These are phyloP conservation scores for Phytophthora parvispora DNA, from an alignment of 352 stramenopile genomes.

Conservation along the genomic window DNA sequence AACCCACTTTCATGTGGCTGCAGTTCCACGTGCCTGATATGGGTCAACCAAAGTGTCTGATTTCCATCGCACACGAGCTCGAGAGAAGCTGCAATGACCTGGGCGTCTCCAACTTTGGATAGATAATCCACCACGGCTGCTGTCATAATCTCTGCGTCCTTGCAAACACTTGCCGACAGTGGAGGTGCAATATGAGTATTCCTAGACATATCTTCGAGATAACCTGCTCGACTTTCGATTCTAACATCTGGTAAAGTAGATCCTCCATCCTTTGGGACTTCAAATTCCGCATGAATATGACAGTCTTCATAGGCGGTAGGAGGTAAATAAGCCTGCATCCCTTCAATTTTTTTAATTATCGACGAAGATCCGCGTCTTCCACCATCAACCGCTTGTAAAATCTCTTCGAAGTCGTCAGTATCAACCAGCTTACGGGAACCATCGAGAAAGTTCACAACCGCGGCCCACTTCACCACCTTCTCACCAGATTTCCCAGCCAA, in stretches of 20 bases:
- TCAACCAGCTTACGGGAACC: slow-evolving; percentile 29
- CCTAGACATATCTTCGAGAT: slow-evolving; percentile 6
- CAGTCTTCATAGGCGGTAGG: slow-evolving; percentile 11
- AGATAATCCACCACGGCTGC: slow-evolving; percentile 39
- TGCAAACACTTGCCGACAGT: slow-evolving; percentile 22
- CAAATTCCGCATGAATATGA: slow-evolving; percentile 30
- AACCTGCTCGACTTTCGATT: slow-evolving; percentile 22
- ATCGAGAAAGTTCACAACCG: slow-evolving; percentile 27
- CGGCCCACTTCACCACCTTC: slow-evolving; percentile 14
- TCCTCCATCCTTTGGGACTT: slow-evolving; percentile 7
- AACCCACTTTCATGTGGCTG: background rate
- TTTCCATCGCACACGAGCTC: slow-evolving; percentile 51
- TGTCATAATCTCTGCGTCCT: slow-evolving; percentile 37
- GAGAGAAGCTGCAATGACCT: slow-evolving; percentile 26
- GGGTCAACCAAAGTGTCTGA: slow-evolving; percentile 52
- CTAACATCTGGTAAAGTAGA: slow-evolving; percentile 23
- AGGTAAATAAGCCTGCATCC: slow-evolving; percentile 33
- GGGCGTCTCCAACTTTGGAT: slow-evolving; percentile 7
- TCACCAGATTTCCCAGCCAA: slow-evolving; percentile 30
- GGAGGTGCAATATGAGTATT: background rate
- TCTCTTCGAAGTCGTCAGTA: slow-evolving; percentile 30
- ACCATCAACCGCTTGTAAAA: slow-evolving; percentile 18
- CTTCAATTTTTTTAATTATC: slow-evolving; percentile 20
- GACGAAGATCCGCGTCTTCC: slow-evolving; percentile 4
- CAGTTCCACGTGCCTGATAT: slow-evolving; percentile 35